These are phyloP conservation scores for Aphanomyces cochlioides DNA, from an alignment of 352 stramenopile genomes.

Conservation along the genomic window DNA sequence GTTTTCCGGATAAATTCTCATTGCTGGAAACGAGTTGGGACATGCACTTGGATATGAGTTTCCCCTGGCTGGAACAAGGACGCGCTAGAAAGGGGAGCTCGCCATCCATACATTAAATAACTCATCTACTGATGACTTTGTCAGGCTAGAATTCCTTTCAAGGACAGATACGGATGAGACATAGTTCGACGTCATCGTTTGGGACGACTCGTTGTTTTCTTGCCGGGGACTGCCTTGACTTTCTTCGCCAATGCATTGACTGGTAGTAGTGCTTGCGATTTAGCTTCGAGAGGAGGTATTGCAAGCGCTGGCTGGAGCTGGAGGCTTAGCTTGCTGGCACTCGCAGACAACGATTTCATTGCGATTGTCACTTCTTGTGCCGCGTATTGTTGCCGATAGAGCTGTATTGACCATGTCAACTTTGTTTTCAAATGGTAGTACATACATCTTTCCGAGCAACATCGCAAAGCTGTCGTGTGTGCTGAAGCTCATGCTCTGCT, in stretches of 20 bases:
- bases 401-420: neutral
- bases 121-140: constrained; percentile 84
- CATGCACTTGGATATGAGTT: neutral
- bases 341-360: constrained; percentile 4
- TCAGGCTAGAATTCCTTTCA: constrained; percentile 76
- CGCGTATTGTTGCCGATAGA: constrained; percentile 18
- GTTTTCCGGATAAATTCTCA: neutral
- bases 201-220: neutral
- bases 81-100: neutral
- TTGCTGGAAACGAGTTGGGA: neutral
- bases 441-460: constrained; percentile 12
- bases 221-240: neutral
- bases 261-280: too few relatives aligned
- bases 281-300: too few relatives aligned
- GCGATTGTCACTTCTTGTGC: constrained; percentile 1
- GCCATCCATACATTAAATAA: constrained; percentile 33
- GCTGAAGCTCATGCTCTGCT: neutral
- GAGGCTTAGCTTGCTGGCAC: constrained; percentile 3
- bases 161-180: constrained; percentile 89
- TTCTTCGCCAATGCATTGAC: neutral
- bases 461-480: constrained; percentile 8
- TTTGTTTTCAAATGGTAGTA: neutral
- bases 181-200: constrained; percentile 28
- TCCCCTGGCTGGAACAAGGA: neutral
- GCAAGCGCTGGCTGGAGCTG: neutral